Evolutionary conservation across 1,139 yeast genomes (phyloP), one percentile per base, ranked within the genome.

Genomic region (Diutina rugosa): DNA sequence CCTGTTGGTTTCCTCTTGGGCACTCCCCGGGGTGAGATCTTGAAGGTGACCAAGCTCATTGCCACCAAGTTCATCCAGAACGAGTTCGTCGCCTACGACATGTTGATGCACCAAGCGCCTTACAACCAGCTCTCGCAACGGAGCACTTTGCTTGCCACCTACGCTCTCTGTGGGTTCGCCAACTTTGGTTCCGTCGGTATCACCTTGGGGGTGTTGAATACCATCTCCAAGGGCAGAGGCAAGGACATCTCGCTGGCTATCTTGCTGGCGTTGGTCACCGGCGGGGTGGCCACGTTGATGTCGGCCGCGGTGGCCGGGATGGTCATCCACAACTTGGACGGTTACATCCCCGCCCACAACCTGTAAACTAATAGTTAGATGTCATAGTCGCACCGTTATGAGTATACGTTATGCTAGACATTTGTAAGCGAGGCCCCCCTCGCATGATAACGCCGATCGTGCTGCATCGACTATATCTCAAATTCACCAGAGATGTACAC

Each of bases 291-390:
- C 35, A 83, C 88, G 6, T 70, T 80, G 59, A 70, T 80, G 56
- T 78, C 85, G 9, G 87, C 88, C 30, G 81, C 84, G 57, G 80
- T 82, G 59, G 87, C 88, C 16, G 86, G 85, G 53, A 83, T 83
- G 87, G 82, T 82, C 46, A 73, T 83, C 65, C 82, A 82, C 59
- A 82, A 81, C 51, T 16, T 53, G 16, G 51, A 48, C 12, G 41
- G 4, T 18, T 48, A 26, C 41, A 12, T 48, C n/a, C 49, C 26
- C 21, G 12, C 30, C 41, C 14, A 8, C 2, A 3, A 16, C 14
- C 41, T 35, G 41, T 35, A 35, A 32, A 32, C 35, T 32, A 35
- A 10, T 10, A 5, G 14, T 35, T 35, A 35, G 6, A 35, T 35
- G 14, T 10, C 10, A 35, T 35, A 35, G 5, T 35, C 6, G 12